These are phyloP conservation scores for Anisodus acutangulus DNA, from an alignment of 257 asterid species.

Conservation along the genomic window DNA sequence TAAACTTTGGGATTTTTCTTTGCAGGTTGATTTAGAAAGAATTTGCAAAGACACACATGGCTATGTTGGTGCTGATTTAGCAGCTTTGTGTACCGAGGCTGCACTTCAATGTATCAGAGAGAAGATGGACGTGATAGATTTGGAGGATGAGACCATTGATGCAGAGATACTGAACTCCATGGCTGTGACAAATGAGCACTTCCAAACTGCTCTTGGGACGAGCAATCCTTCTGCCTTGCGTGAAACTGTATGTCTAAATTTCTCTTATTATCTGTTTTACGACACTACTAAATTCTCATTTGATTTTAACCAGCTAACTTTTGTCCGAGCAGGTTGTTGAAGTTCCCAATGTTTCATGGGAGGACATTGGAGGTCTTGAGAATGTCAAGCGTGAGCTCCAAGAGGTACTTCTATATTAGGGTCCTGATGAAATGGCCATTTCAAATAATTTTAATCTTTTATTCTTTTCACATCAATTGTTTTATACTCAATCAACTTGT, in stretches of 20 bases:
- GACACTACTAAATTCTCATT: neutral
- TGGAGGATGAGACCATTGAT: slow-evolving; percentile 73
- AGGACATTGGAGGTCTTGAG: slow-evolving; percentile 79
- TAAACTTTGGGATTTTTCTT: slow-evolving; percentile 3
- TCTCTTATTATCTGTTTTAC: slow-evolving; percentile 14
- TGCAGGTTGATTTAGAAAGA: slow-evolving; percentile 73
- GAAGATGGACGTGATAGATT: slow-evolving; percentile 74
- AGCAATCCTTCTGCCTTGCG: slow-evolving; percentile 80
- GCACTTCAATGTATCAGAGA: slow-evolving; percentile 78
- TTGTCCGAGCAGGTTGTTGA: slow-evolving; percentile 63
- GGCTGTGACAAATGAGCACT: slow-evolving; percentile 72
- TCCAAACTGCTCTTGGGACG: slow-evolving; percentile 66
- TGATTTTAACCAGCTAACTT: slow-evolving; percentile 28
- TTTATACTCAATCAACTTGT: slow-evolving; percentile 7
- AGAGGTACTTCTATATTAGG: slow-evolving; percentile 55
- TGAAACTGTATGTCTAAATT: slow-evolving; percentile 54
- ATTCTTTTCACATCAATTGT: neutral
- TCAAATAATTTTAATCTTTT: neutral
- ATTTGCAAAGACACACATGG: slow-evolving; percentile 67
- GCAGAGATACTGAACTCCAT: slow-evolving; percentile 73
- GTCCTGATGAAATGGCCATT: neutral
- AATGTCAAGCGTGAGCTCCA: slow-evolving; percentile 94
- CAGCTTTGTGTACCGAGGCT: slow-evolving; percentile 72
- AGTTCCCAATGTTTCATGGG: slow-evolving; percentile 71
- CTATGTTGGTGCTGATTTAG: slow-evolving; percentile 73